Conservation (phyloP, 345 rosid species). For the Salix dunnii region DNA sequence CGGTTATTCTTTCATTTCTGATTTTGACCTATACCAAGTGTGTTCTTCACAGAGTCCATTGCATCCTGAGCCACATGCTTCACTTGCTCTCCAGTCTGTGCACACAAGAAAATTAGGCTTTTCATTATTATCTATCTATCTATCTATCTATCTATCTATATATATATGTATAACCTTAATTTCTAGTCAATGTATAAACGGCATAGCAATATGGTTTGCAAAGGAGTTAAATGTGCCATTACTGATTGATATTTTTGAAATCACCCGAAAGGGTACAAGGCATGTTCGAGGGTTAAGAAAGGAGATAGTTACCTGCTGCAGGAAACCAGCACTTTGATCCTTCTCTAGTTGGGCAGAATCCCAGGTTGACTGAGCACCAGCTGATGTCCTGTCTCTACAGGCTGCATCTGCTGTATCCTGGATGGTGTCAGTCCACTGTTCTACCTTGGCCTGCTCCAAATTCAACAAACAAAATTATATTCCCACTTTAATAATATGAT, state of each 20-base stretch:
- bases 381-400: slow-evolving; percentile 6
- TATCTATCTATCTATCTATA: too few species aligned
- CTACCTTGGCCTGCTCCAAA: slow-evolving; percentile 7
- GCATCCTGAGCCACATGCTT: slow-evolving; percentile 48
- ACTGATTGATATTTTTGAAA: too few species aligned
- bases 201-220: too few species aligned
- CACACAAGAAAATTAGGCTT: neutral
- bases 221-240: too few species aligned
- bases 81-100: slow-evolving; percentile 41
- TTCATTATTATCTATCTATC: too few species aligned
- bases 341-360: slow-evolving; percentile 7
- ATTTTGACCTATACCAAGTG: neutral
- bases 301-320: slow-evolving; percentile 14
- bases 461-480: neutral
- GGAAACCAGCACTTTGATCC: slow-evolving; percentile 9
- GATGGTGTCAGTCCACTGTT: neutral
- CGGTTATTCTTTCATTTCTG: neutral
- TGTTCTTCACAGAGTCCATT: slow-evolving; percentile 25
- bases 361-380: neutral
- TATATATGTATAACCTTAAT: too few species aligned
- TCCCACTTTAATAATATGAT: neutral
- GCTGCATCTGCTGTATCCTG: slow-evolving; percentile 17
- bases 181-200: too few species aligned
- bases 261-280: too few species aligned
- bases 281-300: neutral